Base-by-base conservation (phyloP, 2,329 filamentous ascomycete genomes). In the Kalmusia sp. region DNA sequence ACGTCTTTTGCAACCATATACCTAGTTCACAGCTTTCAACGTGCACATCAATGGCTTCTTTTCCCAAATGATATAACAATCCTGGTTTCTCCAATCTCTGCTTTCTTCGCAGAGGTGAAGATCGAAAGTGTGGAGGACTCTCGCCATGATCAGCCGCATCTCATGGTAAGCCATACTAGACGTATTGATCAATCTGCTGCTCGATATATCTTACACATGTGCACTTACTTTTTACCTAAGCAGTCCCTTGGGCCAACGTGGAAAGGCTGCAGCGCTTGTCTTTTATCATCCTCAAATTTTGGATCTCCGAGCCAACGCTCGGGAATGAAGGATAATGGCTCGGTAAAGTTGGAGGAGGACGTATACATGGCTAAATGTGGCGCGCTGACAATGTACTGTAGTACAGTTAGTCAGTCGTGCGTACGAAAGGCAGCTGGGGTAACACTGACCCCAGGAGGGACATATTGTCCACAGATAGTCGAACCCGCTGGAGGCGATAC, bases 211-310 rank as follows among this genome's bases (percentile, higher is more conserved):
- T 15, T 11, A 14, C 14, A 15, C 12, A 8, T 21, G 8, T 4
- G 6, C 7, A 65, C 70, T 57, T 61, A 74, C 71, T 73, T 73
- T 55, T 72, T 73, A 1, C 72, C 72, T 15, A 75, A 37, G 40
- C 72, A 75, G 37, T 74, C 68, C 33, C 79, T 64, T 0, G 76
- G 68, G 0, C 80, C 80, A 24, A 74, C 66, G 0, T 71, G 76
- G 58, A 82, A 82, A 1, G 79, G 67, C 22, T 80, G 74, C n/a
- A 79, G 51, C 14, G 65, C 76, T 5, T 60, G 62, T 39, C 64
- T 68, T 21, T 72, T 60, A 28, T 74, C 70, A 15, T 57, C 53
- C 0, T 55, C 61, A 15, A 62, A 75, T 2, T 52, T 57, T 11
- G 49, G 35, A 30, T 61, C 58, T 0, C 62, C 65, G 3, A 76